Percentiles rank a stretch among this genome's conserved stretches.
phyloP scores from a whole-genome alignment of 805 yeast genomes.

The Millerago galiae region DNA sequence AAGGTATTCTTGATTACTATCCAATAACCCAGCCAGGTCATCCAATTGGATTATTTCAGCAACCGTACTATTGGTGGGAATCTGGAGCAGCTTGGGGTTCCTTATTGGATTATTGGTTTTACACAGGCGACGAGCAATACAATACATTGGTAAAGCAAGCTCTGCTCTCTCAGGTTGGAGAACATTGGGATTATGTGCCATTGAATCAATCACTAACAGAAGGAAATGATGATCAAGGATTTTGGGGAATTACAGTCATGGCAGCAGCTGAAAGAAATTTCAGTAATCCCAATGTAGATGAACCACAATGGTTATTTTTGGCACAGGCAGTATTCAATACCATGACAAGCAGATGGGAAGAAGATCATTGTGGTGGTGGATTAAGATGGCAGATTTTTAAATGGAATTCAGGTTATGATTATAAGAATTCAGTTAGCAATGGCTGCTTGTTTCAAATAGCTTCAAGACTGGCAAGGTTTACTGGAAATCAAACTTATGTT shows the following conservation, averaged over 20 bases:
- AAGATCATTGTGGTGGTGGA: conserved; percentile 75
- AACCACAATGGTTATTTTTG: conserved; percentile 74
- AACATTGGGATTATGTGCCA: conserved; percentile 75
- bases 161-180: conserved; percentile 67
- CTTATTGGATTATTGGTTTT: conserved; percentile 70
- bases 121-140: conserved; percentile 64
- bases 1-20: conserved; percentile 80
- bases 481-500: conserved; percentile 64
- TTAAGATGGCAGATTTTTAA: conserved; percentile 93
- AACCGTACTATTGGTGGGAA: conserved; percentile 98
- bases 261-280: conserved; percentile 88
- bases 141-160: conserved; percentile 54
- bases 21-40: conserved; percentile 65
- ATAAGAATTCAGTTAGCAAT: conserved; percentile 87
- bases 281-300: conserved; percentile 48
- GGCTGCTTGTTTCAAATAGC: conserved; percentile 85
- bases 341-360: conserved; percentile 92
- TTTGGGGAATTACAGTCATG: conserved; percentile 94
- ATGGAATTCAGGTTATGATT: conserved; percentile 92
- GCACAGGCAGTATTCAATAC: conserved; percentile 89
- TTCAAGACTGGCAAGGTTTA: conserved; percentile 80
- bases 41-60: conserved; percentile 77
- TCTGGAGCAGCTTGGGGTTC: conserved; percentile 96
- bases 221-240: conserved; percentile 97
- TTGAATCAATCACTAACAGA: conserved; percentile 84